Base-by-base conservation (phyloP, 2,329 filamentous ascomycete genomes). In the Penicillium sp. region DNA sequence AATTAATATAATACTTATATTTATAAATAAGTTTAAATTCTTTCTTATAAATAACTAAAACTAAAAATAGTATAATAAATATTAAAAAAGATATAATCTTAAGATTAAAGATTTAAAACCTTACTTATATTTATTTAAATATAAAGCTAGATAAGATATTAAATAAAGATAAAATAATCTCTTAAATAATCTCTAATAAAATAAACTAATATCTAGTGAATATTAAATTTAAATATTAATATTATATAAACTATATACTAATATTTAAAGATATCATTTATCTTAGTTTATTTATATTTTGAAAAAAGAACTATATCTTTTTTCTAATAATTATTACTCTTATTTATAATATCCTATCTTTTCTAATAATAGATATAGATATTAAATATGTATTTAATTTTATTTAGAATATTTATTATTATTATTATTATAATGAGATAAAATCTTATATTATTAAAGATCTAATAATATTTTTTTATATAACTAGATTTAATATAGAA, bases 1-100 rank as follows among this genome's bases (percentile, higher is more conserved):
- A 36, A 50, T 54, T 38, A 29, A 13, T 11, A 54, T 36, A 10
- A 54, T 54, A 13, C 34, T 54, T 27, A 7, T 24, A 7, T 41
- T 47, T 13, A 5, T 18, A n/a, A 31, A 38, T 16, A 54, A 50
- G 42, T 42, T 54, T 29, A 4, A 45, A 22, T 54, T 46, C 36
- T 54, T 54, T 36, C 7, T 54, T 32, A 60, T 34, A 10, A 34
- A 34, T 34, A 14, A 10, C 13, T 34, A 27, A 7, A 3, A 27
- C 3, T 27, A 27, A 3, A 3, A 32, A 14, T 32, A 16, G 27
- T 8, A 10, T 32, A 32, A 11, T 3, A 11, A 32, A 32, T 32
- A 32, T 10, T 32, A 10, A 32, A 32, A 13, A 32, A n/a, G n/a
- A n/a, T n/a, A n/a, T n/a, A n/a, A n/a, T n/a, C n/a, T n/a, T n/a